Percentiles rank a stretch among this genome's conserved stretches.
phyloP scores from a whole-genome alignment of 2,329 filamentous ascomycete species.

The Colletotrichum spaethianum region DNA sequence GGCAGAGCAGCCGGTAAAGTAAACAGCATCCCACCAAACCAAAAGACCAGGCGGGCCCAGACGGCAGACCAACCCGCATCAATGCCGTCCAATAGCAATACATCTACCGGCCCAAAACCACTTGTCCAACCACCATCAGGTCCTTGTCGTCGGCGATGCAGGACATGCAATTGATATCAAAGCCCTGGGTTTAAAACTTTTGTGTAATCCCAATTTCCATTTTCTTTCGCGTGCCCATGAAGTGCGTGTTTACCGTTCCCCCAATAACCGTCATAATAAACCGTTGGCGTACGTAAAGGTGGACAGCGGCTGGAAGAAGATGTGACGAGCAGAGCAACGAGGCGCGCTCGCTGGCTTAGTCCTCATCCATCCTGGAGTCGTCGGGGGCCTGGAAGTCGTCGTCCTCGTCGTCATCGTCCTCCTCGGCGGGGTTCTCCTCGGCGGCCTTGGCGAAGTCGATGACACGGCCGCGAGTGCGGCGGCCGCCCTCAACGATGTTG shows the following conservation, averaged over 20 bases:
- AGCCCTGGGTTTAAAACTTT: conserved; percentile 33
- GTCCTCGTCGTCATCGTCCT: conserved; percentile 85
- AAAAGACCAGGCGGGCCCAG: conserved; percentile 4
- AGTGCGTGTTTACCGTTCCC: conserved; percentile 17
- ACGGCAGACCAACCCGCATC: conserved; percentile 22
- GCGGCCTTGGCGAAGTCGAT: conserved; percentile 96
- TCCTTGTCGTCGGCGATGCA: conserved; percentile 9
- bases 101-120: conserved; percentile 22
- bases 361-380: conserved; percentile 81
- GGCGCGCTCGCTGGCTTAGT: conserved; percentile 47
- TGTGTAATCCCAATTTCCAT: conserved; percentile 29
- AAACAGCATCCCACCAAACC: conserved; percentile 2
- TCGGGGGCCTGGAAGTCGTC: conserved; percentile 76
- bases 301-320: conserved; percentile 14
- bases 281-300: not conserved
- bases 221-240: not conserved
- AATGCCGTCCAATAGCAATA: conserved; percentile 24
- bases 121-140: conserved; percentile 32
- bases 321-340: not conserved
- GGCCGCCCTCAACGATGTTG: conserved; percentile 86
- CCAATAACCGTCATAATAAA: conserved; percentile 3
- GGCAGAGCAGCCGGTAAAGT: conserved; percentile 21
- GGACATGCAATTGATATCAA: conserved; percentile 9
- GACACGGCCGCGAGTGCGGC: conserved; percentile 90
- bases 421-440: conserved; percentile 80